Conservation (phyloP, 163 green algal genomes). For the Dunaliella salina region DNA sequence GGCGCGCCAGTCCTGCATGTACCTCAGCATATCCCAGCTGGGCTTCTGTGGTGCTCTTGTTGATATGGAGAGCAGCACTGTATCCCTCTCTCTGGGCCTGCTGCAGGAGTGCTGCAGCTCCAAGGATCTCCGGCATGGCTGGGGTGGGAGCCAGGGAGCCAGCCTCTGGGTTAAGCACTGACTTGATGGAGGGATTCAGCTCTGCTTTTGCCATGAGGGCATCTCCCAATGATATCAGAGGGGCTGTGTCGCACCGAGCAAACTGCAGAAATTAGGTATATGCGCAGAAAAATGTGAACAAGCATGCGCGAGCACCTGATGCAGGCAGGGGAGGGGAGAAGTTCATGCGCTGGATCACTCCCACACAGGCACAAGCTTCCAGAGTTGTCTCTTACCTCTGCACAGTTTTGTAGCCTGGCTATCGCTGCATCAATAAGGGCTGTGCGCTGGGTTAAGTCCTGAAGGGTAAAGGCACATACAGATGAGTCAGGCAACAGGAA, state of each 20-base stretch:
- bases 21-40: slow-evolving; percentile 8
- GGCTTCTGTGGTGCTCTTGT: slow-evolving; percentile 36
- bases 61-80: slow-evolving; percentile 41
- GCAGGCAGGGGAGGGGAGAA: background rate
- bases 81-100: slow-evolving; percentile 45
- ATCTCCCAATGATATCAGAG: slow-evolving; percentile 52
- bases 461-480: background rate
- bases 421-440: background rate
- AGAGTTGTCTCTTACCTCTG: background rate
- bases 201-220: slow-evolving; percentile 36
- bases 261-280: slow-evolving; percentile 43
- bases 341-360: background rate
- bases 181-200: background rate
- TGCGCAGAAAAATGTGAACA: slow-evolving; percentile 20
- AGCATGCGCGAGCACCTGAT: background rate
- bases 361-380: background rate
- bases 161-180: too few species aligned
- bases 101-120: background rate
- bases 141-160: background rate
- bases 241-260: slow-evolving; percentile 30
- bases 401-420: background rate
- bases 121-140: background rate
- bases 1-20: background rate
- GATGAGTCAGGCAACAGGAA: too few species aligned
- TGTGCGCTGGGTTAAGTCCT: background rate